Base-by-base conservation (phyloP, 2,329 filamentous ascomycete genomes). In the Zymoseptoria ardabiliae region DNA sequence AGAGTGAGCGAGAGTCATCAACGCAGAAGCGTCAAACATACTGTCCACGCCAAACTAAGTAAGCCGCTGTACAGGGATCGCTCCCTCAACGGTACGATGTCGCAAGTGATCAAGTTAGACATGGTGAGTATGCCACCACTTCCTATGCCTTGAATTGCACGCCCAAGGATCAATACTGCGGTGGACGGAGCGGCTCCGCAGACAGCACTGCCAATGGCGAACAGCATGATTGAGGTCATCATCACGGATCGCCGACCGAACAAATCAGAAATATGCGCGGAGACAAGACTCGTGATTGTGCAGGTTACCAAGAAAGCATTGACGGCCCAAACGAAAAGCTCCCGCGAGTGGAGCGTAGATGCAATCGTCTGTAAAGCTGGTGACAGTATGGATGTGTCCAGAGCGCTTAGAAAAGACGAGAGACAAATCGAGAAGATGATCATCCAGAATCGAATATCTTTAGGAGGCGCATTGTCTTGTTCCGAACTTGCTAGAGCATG, bases 31-130 rank as follows among this genome's bases (percentile, higher is more conserved):
- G 19, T 55, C 22, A 23, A 49, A 17, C 35, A 41, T 56, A 86
- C 69, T 1, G 84, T 85, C 86, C 86, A 85, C 0, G 88, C 82
- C 55, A 85, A 78, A 3, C 84, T 84, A 53, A 87, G 81, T 45
- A 88, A 73, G 0, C 85, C 85, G 66, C 82, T 83, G 66, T 57
- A 57, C 49, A 57, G 23, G 55, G 22, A 21, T 53, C 55, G 55
- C 28, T 57, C 55, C 20, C 55, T 57, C 23, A 57, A 8, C 19
- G 55, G 55, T 5, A 60, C 55, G n/a, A 57, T 57, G 49, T 57
- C 55, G 55, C 55, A 57, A 48, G 41, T 57, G 20, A 57, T 57
- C 25, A 57, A 52, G 25, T 48, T 83, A 85, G 62, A 81, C 78
- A 17, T 84, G 54, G 82, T 80, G 51, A 87, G 71, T 9, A 81